Evolutionary conservation across 805 yeast genomes (phyloP), one percentile per base, ranked within the genome.

Genomic region (Sugiyamaella mastotermitis): DNA sequence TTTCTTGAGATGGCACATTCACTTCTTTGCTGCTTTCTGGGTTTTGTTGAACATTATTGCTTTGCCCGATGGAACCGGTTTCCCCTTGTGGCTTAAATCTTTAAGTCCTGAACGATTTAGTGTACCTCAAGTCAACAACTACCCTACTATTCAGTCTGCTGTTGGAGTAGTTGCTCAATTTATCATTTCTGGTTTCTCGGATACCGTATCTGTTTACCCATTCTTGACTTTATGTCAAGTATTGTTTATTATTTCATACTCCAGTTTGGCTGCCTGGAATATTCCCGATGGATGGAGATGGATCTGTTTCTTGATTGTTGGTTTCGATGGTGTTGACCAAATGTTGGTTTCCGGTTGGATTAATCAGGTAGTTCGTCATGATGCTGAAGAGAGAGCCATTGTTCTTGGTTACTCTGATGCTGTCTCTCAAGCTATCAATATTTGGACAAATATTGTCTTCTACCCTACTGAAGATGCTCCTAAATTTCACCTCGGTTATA

Each of bases 361-460:
- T 31, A 65, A 63, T 40, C 55, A 64, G 19, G 55, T 56, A 1
- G 54, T 62, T 29, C 42, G 58, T 4, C 33, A 52, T 11, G 60
- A 57, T 30, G 55, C 60, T 9, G 61, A 60, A 31, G 62, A 60
- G 44, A 49, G 64, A 5, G 64, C 64, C 1, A 46, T 60, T 32
- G 58, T 60, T 7, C 45, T 57, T 24, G 64, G 61, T 2, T 55
- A 45, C 35, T 54, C 59, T 31, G 61, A 60, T 37, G 61, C 63
- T 8, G 53, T 60, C 3, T 67, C 71, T 6, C 69, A 67, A 38
- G 68, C 69, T 7, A 63, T 66, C 55, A 67, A 66, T 38, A 61
- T 67, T 35, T 68, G 72, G 66, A 66, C 71, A 9, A 67, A 65
- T 41, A 64, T 67, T 39, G 71, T 55, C 3, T 64, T 65, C 41